phyloP scores from a whole-genome alignment of 1,284 basidiomycete genomes.

The Cutaneotrichosporon arboriforme region DNA sequence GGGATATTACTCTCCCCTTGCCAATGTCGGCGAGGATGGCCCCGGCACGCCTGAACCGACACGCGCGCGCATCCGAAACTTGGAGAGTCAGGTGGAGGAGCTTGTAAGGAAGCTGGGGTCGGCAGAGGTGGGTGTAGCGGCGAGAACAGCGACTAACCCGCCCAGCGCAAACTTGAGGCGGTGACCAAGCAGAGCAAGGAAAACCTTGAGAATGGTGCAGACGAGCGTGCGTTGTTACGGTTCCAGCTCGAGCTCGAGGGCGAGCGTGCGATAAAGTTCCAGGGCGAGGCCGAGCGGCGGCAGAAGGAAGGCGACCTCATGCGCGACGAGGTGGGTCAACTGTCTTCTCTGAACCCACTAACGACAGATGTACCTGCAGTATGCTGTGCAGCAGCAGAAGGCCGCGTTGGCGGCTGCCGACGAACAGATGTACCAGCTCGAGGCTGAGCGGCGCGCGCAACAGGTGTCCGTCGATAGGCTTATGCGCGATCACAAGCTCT shows the following conservation, averaged over 20 bases:
- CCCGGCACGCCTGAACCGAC: conserved; percentile 35
- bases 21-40: conserved; percentile 1
- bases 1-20: background rate
- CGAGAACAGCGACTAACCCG: background rate
- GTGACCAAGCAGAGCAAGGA: conserved; percentile 6
- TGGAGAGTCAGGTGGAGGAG: conserved; percentile 32
- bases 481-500: conserved; percentile 39
- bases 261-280: background rate
- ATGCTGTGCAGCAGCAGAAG: conserved; percentile 33
- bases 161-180: conserved; percentile 21
- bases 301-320: conserved; percentile 26
- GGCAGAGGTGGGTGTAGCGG: conserved; percentile 19
- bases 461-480: conserved; percentile 31
- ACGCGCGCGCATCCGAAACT: conserved; percentile 29
- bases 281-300: conserved; percentile 22
- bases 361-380: conserved; percentile 31
- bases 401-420: conserved; percentile 35
- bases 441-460: conserved; percentile 32
- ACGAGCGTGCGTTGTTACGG: conserved; percentile 1
- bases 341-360: background rate
- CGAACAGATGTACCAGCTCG: conserved; percentile 35
- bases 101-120: conserved; percentile 34
- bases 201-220: background rate
- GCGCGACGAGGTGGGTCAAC: conserved; percentile 38
- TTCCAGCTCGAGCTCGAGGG: conserved; percentile 2